Evolutionary conservation across 2,329 filamentous ascomycete species (phyloP), one percentile per base, ranked within the genome.

Genomic region (Verticillium albo-atrum): DNA sequence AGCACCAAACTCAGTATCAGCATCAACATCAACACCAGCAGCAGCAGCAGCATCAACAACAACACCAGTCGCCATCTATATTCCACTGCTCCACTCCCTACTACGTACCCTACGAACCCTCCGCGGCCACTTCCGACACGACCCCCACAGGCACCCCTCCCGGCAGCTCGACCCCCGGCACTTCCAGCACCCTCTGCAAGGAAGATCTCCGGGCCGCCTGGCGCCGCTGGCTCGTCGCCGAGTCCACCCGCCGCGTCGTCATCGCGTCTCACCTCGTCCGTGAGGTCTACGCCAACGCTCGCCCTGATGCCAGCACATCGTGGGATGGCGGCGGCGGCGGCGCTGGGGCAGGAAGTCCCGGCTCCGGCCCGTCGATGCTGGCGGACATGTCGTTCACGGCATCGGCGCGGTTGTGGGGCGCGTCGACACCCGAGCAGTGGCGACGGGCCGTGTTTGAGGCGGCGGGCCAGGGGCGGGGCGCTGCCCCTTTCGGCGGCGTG

Each of bases 341-440:
- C 15, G n/a, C 4, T 14, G 53, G 28, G 35, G n/a, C 25, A 20
- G 42, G 42, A n/a, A 50, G 42, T 50, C 42, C 42, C 42, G 42
- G n/a, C 1, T 14, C 15, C 20, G 54, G 47, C 10, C 14, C 23
- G n/a, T 28, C 56, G 17, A 42, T 28, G 6, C 57, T 64, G 32
- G 35, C 62, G 54, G 63, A 63, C 54, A 63, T 64, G 63, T 37
- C 59, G 12, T 64, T 64, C 60, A 63, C 63, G 25, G 59, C 61
- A 25, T 58, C 63, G 60, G 54, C 61, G 17, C 54, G 61, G 34
- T 27, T 64, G n/a, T 64, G 63, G 63, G 55, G 59, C 17, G 61
- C 63, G 26, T 62, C 59, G 14, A 63, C 63, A 34, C 53, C 61
- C 20, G 63, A 64, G 54, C 61, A 61, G 26, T 64, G 63, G 63